Evolutionary conservation across 1,284 basidiomycete genomes (phyloP).

Genomic region (Marasmius tenuissimus): DNA sequence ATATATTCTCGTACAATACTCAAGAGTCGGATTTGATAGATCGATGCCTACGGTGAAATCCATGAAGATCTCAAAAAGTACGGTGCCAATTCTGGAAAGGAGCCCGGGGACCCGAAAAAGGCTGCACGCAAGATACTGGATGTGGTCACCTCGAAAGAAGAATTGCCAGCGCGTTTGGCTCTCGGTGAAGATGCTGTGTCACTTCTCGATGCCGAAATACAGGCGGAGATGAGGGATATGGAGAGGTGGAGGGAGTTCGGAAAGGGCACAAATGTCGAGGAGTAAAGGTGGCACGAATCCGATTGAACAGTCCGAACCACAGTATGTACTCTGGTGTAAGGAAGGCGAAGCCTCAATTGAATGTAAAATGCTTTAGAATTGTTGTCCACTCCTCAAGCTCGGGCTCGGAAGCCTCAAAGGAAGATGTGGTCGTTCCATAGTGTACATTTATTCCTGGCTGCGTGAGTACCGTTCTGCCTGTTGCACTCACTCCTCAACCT

Average conservation of each 20-base stretch:
- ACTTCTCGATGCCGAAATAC: background rate
- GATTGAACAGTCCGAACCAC: too few species aligned
- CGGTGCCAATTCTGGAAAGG: slow-evolving; percentile 2
- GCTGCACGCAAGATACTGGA: slow-evolving; percentile 8
- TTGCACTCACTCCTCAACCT: too few species aligned
- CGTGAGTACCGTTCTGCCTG: too few species aligned
- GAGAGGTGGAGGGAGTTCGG: background rate
- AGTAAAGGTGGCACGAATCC: background rate
- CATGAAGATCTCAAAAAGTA: background rate
- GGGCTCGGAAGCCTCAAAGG: too few species aligned
- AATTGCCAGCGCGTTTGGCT: background rate
- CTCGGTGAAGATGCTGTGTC: background rate
- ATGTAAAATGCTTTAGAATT: too few species aligned
- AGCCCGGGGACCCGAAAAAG: slow-evolving; percentile 8
- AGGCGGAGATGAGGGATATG: background rate
- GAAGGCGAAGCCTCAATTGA: too few species aligned
- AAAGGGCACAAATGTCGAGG: background rate
- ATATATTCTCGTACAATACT: background rate
- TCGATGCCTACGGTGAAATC: background rate
- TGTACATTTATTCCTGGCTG: too few species aligned
- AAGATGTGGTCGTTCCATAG: too few species aligned
- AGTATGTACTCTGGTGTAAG: too few species aligned
- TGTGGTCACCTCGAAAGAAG: background rate
- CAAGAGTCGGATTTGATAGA: background rate
- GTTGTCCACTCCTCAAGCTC: too few species aligned